phyloP scores from a whole-genome alignment of 2,329 filamentous ascomycete genomes.

The Calcarisporium arbuscula region DNA sequence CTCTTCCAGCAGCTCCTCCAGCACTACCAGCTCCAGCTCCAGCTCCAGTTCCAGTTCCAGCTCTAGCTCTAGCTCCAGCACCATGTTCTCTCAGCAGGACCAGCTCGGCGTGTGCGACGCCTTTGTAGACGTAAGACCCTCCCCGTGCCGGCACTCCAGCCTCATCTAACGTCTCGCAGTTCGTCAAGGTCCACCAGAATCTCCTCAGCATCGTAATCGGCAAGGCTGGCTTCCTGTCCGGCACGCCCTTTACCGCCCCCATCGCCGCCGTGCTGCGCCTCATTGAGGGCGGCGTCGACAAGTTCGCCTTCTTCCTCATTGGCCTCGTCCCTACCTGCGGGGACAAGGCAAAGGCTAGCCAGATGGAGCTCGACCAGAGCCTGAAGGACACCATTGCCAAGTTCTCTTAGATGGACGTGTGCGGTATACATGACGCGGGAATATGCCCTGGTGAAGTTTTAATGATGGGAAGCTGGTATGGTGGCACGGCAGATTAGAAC shows the following conservation, averaged over 20 bases:
- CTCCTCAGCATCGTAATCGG: constrained; percentile 15
- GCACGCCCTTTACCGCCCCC: constrained; percentile 9
- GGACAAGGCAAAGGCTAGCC: constrained; percentile 7
- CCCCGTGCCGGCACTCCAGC: neutral
- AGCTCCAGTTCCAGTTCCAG: neutral
- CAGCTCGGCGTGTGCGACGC: constrained; percentile 12
- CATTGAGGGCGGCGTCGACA: constrained; percentile 14
- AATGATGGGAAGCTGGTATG: too few species aligned
- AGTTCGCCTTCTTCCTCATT: constrained; percentile 12
- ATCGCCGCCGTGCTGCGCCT: constrained; percentile 11
- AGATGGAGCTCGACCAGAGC: too few species aligned
- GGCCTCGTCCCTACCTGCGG: constrained; percentile 12
- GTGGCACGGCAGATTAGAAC: too few species aligned
- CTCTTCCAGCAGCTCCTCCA: neutral
- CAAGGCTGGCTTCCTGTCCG: constrained; percentile 7
- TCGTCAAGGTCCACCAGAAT: constrained; percentile 11
- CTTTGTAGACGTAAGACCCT: constrained; percentile 9
- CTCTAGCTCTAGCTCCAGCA: neutral
- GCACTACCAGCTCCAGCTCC: neutral
- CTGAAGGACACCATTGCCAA: too few species aligned
- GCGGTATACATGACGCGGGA: too few species aligned
- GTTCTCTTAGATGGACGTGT: too few species aligned
- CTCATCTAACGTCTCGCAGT: constrained; percentile 6
- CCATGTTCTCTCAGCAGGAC: constrained; percentile 5
- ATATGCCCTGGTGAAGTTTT: too few species aligned